Percentiles rank a stretch among this genome's conserved stretches.
Conservation (phyloP, 495 filamentous ascomycete species). For the Penicillium psychrofluorescens region DNA sequence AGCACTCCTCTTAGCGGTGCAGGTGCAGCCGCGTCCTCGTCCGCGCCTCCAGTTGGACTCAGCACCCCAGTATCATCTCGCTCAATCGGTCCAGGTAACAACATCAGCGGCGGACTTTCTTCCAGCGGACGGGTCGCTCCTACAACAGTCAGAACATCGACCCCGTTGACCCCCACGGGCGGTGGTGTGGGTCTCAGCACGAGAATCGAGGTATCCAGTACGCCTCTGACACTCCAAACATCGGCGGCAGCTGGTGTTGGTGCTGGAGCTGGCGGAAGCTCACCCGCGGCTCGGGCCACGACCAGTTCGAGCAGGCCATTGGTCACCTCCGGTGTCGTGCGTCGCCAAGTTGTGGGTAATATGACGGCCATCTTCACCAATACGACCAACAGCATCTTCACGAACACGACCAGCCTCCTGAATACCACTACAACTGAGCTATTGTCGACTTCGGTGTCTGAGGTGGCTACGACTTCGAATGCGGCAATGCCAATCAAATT, state of each 20-base stretch:
- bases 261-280: not conserved
- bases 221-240: not conserved
- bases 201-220: not conserved
- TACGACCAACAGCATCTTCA: conserved; percentile 5
- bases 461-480: not conserved
- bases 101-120: not conserved
- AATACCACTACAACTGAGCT: not conserved
- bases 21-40: not conserved
- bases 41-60: not conserved
- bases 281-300: not conserved
- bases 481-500: too few species aligned
- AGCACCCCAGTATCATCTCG: not conserved
- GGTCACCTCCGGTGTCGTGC: conserved; percentile 9
- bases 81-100: not conserved
- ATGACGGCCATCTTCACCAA: conserved; percentile 11
- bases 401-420: conserved; percentile 10
- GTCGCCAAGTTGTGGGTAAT: conserved; percentile 6
- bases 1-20: not conserved
- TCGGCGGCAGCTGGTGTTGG: not conserved
- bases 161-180: not conserved
- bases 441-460: not conserved
- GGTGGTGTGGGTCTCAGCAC: not conserved
- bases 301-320: not conserved
- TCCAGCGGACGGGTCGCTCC: not conserved
- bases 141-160: not conserved